Conservation (phyloP, 441 rosid species). For the Flueggea neowawraea region DNA sequence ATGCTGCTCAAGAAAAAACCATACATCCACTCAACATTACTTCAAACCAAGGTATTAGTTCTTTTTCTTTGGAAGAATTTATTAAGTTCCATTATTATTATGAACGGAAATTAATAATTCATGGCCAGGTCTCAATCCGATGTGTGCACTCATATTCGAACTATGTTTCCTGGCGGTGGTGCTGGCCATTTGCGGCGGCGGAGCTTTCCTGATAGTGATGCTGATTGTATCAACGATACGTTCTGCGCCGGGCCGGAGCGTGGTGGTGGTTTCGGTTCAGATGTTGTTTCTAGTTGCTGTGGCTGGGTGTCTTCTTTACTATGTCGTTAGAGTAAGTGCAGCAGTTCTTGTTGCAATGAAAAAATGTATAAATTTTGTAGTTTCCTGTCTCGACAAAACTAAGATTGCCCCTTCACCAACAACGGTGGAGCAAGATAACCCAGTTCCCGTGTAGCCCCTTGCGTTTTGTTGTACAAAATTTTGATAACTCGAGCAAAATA, state of each 20-base stretch:
- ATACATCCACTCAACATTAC: too few relatives aligned
- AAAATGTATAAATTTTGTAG: not conserved
- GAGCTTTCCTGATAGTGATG: not conserved
- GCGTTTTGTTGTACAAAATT: too few relatives aligned
- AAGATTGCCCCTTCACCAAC: not conserved
- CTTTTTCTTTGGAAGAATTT: too few relatives aligned
- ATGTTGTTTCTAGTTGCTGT: not conserved
- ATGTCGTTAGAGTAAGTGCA: not conserved
- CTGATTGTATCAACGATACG: not conserved
- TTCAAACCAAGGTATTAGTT: too few relatives aligned
- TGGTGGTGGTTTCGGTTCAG: not conserved
- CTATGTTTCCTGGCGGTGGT: not conserved
- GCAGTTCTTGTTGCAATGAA: not conserved
- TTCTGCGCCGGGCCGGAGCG: not conserved
- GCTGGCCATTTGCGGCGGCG: not conserved
- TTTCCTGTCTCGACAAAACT: not conserved
- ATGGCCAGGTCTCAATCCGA: not conserved
- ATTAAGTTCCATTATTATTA: too few relatives aligned
- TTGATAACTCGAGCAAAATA: too few relatives aligned
- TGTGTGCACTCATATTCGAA: slow-evolving; percentile 8
- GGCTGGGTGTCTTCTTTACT: not conserved
- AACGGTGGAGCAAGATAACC: not conserved
- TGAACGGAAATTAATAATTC: too few relatives aligned
- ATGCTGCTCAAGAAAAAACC: too few relatives aligned
- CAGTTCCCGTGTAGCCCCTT: too few relatives aligned